A percentile compares a stretch with the other conserved stretches of the same genome.
Conservation (phyloP, 257 asterid species). For the Solanum chilense region DNA sequence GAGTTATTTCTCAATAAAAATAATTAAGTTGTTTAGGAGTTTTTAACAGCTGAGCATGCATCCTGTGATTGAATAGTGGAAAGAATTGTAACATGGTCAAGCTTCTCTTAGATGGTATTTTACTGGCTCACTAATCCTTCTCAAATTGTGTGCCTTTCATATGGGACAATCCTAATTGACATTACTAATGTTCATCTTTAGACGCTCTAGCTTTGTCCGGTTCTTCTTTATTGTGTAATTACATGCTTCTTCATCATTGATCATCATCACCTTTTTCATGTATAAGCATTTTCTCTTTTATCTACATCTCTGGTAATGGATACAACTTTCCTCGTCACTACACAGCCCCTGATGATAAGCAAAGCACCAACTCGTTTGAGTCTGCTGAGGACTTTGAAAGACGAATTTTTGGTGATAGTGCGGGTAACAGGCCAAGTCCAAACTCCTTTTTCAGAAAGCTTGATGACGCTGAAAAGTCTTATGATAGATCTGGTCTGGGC, state of each 20-base stretch:
- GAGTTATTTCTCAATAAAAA: not conserved
- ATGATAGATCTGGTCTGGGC: slow-evolving; percentile 23
- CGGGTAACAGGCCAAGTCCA: slow-evolving; percentile 5
- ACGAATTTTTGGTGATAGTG: slow-evolving; percentile 18
- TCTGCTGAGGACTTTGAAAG: slow-evolving; percentile 38
- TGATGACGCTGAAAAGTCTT: slow-evolving; percentile 40
- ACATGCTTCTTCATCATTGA: not conserved
- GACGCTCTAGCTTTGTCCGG: not conserved
- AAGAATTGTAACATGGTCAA: not conserved
- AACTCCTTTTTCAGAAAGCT: slow-evolving; percentile 34
- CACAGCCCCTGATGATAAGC: slow-evolving; percentile 22
- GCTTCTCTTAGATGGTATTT: not conserved
- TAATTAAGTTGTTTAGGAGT: not conserved
- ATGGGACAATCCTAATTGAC: not conserved
- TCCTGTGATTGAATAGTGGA: not conserved
- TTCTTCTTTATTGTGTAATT: not conserved
- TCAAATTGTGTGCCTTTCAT: not conserved
- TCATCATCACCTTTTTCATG: not conserved
- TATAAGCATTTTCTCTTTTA: not conserved
- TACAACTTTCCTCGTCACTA: not conserved
- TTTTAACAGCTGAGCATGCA: not conserved
- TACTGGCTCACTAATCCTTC: not conserved
- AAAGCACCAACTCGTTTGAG: slow-evolving; percentile 14
- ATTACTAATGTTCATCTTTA: not conserved
- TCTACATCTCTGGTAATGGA: not conserved